Conservation (phyloP, 2,329 filamentous ascomycete genomes). For the Trichoderma cornu-damae region DNA sequence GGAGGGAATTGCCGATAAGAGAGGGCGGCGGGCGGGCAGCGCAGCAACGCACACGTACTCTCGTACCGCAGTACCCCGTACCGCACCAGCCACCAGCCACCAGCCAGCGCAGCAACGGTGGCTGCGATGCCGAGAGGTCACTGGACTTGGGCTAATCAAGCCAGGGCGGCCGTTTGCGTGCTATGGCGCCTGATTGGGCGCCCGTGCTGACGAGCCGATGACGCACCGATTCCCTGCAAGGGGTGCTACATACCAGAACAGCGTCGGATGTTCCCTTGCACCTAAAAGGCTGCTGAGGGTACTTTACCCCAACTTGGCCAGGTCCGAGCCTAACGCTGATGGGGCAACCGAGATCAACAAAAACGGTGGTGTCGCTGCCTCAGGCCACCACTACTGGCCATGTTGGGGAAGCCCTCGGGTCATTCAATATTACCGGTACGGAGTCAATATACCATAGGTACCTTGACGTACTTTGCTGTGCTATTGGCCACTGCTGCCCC, state of each 20-base stretch:
- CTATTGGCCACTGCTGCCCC: no score
- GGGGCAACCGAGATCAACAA: constrained; percentile 18
- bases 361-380: constrained; percentile 6
- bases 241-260: constrained; percentile 8
- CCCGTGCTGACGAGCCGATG: constrained; percentile 19
- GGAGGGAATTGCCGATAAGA: constrained; percentile 13
- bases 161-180: constrained; percentile 14
- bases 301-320: constrained; percentile 13
- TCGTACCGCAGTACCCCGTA: background rate
- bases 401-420: no score
- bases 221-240: constrained; percentile 17
- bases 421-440: background rate
- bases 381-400: background rate
- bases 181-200: background rate
- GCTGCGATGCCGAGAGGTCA: constrained; percentile 11
- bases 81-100: background rate
- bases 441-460: no score
- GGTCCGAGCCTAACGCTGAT: constrained; percentile 15
- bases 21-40: constrained; percentile 1
- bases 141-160: constrained; percentile 11
- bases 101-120: constrained; percentile 2
- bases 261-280: constrained; percentile 4
- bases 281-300: background rate
- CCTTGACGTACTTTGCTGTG: background rate
- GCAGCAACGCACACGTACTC: no score